These are phyloP conservation scores for Orbilia oligospora DNA, from an alignment of 2,329 filamentous ascomycete species.

Conservation along the genomic window DNA sequence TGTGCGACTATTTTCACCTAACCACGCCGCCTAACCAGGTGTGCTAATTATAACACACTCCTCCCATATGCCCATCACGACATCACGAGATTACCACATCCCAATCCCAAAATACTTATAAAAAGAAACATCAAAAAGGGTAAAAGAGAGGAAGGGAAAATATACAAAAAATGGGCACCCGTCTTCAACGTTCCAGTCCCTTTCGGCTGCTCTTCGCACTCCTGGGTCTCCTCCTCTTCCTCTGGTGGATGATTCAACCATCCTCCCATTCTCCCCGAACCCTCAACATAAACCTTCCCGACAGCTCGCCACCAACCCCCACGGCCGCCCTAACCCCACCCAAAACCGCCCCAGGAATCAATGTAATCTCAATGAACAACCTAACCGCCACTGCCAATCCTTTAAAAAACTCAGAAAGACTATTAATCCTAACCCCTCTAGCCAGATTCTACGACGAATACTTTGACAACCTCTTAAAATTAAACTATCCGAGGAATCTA, in stretches of 20 bases:
- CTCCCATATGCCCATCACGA: neutral
- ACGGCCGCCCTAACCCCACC: slow-evolving; percentile 80
- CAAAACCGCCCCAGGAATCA: slow-evolving; percentile 85
- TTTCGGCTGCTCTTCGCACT: slow-evolving; percentile 80
- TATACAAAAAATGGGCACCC: slow-evolving; percentile 72
- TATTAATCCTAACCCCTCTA: slow-evolving; percentile 93
- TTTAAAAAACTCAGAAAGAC: slow-evolving; percentile 82
- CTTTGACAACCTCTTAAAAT: slow-evolving; percentile 90
- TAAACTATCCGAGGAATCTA: slow-evolving; percentile 91
- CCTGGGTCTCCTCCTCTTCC: slow-evolving; percentile 79
- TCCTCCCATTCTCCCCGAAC: slow-evolving; percentile 70
- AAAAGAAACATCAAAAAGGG: neutral
- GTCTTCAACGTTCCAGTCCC: slow-evolving; percentile 84
- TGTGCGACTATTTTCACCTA: neutral
- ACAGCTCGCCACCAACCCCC: slow-evolving; percentile 77
- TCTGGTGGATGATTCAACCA: slow-evolving; percentile 75
- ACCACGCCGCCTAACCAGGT: neutral
- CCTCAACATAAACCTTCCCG: slow-evolving; percentile 71
- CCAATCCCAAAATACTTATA: neutral
- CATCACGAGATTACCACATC: neutral
- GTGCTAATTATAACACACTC: slow-evolving; percentile 5
- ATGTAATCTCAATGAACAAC: slow-evolving; percentile 95
- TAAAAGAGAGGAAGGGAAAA: neutral
- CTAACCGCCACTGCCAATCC: slow-evolving; percentile 85
- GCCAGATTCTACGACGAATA: slow-evolving; percentile 93